Evolutionary conservation across 2,329 filamentous ascomycete genomes (phyloP).

Genomic region (Colletotrichum nymphaeae): DNA sequence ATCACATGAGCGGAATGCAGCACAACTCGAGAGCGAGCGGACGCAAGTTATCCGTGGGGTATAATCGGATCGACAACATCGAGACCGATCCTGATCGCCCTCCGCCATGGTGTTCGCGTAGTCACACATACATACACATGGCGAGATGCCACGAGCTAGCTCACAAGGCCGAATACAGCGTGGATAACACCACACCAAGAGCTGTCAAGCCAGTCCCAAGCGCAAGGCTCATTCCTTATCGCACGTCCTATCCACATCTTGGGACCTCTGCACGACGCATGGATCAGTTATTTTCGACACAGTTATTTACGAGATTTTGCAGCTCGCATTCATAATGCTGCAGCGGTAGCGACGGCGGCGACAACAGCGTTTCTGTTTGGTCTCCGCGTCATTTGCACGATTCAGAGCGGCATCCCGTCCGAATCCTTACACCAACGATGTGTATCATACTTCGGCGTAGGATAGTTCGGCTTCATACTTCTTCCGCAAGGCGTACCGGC

Average conservation of each 20-base stretch:
- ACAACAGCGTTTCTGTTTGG: background rate
- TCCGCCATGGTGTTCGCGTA: background rate
- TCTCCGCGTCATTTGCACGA: conserved; percentile 9
- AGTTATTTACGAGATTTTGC: conserved; percentile 13
- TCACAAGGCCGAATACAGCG: background rate
- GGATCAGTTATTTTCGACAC: conserved; percentile 6
- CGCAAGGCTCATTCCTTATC: background rate
- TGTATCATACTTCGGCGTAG: conserved; percentile 31
- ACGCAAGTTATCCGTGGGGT: conserved; percentile 95
- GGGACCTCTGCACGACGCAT: conserved; percentile 29
- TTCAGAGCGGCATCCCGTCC: conserved; percentile 4
- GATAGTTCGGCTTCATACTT: conserved; percentile 27
- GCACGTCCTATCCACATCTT: conserved; percentile 19
- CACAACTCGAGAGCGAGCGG: conserved; percentile 90
- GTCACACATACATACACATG: background rate
- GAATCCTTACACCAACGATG: conserved; percentile 16
- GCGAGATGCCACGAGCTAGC: conserved; percentile 14
- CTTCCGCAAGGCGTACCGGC: conserved; percentile 35
- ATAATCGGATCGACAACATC: conserved; percentile 54
- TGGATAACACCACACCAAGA: background rate
- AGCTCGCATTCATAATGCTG: conserved; percentile 22
- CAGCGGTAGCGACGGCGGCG: conserved; percentile 14
- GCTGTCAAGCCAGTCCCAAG: background rate
- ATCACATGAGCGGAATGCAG: conserved; percentile 92
- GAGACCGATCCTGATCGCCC: background rate